These are phyloP conservation scores for Fomitiporia mediterranea DNA, from an alignment of 1,284 basidiomycete species.

Conservation along the genomic window DNA sequence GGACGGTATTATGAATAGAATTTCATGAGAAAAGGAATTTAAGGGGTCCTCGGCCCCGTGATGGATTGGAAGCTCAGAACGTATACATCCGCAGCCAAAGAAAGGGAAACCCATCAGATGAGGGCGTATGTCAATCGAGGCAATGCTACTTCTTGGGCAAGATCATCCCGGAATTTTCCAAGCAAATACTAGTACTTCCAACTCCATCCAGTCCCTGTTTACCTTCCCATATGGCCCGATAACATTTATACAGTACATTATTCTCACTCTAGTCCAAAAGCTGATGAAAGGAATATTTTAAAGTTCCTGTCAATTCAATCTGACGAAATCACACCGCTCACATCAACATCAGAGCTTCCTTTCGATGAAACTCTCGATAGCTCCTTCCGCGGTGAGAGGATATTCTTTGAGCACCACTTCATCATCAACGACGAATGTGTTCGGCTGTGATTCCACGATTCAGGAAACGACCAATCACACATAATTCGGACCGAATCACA, in stretches of 20 bases:
- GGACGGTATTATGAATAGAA: background rate
- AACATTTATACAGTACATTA: too few relatives aligned
- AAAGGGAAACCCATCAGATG: background rate
- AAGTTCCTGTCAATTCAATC: too few relatives aligned
- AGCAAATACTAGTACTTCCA: too few relatives aligned
- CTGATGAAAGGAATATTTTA: too few relatives aligned
- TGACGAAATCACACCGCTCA: background rate
- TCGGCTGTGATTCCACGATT: conserved; percentile 43
- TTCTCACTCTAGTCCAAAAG: too few relatives aligned
- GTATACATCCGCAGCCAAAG: background rate
- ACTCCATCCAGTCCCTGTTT: background rate
- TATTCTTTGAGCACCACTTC: conserved; percentile 76
- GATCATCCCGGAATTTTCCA: too few relatives aligned
- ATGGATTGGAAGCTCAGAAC: background rate
- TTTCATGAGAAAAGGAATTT: background rate
- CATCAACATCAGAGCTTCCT: conserved; percentile 42
- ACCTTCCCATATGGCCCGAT: background rate
- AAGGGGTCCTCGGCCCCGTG: background rate
- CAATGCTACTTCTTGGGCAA: background rate
- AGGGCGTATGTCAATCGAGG: background rate
- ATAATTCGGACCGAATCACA: background rate
- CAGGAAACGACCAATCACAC: background rate
- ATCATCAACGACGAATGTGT: conserved; percentile 59
- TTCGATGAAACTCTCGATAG: conserved; percentile 79
- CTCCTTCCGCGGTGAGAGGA: conserved; percentile 61